These are phyloP conservation scores for Rhodotorula mucilaginosa DNA, from an alignment of 1,284 basidiomycete genomes.

Conservation along the genomic window DNA sequence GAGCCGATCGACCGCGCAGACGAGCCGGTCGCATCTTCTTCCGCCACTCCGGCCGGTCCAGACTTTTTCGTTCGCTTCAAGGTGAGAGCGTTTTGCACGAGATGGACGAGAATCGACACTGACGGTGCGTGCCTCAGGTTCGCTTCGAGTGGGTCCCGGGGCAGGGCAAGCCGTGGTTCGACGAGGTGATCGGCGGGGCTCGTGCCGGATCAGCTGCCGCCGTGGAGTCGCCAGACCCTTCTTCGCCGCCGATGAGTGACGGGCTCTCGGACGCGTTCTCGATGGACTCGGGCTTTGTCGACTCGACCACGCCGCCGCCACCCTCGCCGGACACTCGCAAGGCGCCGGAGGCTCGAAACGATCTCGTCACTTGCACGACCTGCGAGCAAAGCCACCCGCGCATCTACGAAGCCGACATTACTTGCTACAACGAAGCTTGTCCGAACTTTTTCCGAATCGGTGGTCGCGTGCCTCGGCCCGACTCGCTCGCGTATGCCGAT, in stretches of 20 bases:
- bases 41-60: not conserved
- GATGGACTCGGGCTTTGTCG: constrained; percentile 6
- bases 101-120: not conserved
- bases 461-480: constrained; percentile 7
- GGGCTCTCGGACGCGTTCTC: not conserved
- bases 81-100: constrained; percentile 1
- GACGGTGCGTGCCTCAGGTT: constrained; percentile 9
- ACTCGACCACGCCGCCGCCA: not conserved
- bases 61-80: constrained; percentile 24
- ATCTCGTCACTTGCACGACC: not conserved
- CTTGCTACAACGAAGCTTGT: constrained; percentile 35
- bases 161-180: constrained; percentile 38
- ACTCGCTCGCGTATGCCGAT: constrained; percentile 11
- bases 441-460: constrained; percentile 24
- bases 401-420: constrained; percentile 16
- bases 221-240: not conserved
- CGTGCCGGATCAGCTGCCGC: not conserved
- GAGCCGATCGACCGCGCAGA: constrained; percentile 14
- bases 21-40: not conserved
- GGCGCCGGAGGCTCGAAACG: no score
- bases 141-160: constrained; percentile 34
- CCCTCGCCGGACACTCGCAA: no score
- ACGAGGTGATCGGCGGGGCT: constrained; percentile 14
- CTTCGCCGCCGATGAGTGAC: not conserved
- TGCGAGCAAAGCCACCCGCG: not conserved